Evolutionary conservation across 2,329 filamentous ascomycete genomes (phyloP).

Genomic region (Karstenula rhodostoma): DNA sequence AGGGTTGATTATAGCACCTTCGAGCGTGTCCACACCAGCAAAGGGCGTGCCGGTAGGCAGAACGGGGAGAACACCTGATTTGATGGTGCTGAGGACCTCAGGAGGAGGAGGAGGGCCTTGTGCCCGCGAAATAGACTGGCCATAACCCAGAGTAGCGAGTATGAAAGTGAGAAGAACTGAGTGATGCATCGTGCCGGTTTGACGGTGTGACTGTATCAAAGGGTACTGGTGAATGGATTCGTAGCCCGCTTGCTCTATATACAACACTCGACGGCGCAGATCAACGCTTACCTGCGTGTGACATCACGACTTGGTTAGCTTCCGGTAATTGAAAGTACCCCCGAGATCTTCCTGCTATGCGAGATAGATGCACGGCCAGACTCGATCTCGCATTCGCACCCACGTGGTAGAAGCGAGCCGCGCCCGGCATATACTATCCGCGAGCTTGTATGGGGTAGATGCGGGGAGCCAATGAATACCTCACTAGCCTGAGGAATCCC

Average conservation of each 20-base stretch:
- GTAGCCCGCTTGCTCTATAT: neutral
- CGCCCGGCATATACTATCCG: neutral
- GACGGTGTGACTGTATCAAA: neutral
- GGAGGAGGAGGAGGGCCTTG: conserved; percentile 27
- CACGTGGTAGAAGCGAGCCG: neutral
- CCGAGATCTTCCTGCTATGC: neutral
- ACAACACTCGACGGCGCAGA: neutral
- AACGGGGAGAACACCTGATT: conserved; percentile 33
- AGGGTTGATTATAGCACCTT: conserved; percentile 37
- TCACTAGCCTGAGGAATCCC: neutral
- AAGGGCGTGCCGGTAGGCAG: conserved; percentile 29
- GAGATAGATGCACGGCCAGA: neutral
- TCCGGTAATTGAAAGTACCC: neutral
- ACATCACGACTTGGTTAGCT: neutral
- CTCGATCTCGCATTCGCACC: neutral
- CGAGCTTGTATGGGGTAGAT: neutral
- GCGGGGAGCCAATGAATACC: neutral
- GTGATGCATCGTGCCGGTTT: neutral
- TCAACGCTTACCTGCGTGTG: neutral
- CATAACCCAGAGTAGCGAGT: neutral
- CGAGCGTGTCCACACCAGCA: conserved; percentile 32
- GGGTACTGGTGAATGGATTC: no score
- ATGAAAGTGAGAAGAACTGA: neutral
- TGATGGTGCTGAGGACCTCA: conserved; percentile 26
- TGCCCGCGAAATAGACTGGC: neutral